A percentile compares a stretch with the other conserved stretches of the same genome.
Conservation (phyloP, 441 rosid genomes). For the Biscutella laevigata region DNA sequence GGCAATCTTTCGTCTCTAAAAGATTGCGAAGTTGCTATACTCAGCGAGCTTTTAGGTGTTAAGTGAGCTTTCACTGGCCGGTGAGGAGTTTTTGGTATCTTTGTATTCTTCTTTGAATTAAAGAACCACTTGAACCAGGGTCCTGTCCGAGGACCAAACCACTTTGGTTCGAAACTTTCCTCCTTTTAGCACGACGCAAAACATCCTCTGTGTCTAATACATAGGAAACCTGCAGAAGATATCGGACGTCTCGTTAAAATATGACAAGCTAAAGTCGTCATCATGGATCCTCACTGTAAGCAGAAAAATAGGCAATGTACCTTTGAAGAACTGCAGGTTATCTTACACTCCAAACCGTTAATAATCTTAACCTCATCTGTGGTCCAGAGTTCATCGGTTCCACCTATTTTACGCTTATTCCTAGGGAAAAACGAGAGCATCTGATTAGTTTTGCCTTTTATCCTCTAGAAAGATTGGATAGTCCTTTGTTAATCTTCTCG, state of each 20-base stretch:
- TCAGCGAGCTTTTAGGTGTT: neutral
- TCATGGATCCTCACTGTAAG: neutral
- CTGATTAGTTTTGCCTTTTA: slow-evolving; percentile 7
- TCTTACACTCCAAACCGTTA: slow-evolving; percentile 90
- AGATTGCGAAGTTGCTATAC: slow-evolving; percentile 6
- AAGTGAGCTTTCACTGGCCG: slow-evolving; percentile 8
- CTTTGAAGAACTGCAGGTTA: slow-evolving; percentile 89
- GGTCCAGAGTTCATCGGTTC: slow-evolving; percentile 34
- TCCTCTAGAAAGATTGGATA: neutral
- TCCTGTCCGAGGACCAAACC: slow-evolving; percentile 26
- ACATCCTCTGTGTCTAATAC: slow-evolving; percentile 94
- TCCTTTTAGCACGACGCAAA: slow-evolving; percentile 43
- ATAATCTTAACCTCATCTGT: slow-evolving; percentile 50
- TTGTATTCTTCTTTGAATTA: slow-evolving; percentile 38
- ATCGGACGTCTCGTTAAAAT: neutral
- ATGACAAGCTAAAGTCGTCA: neutral
- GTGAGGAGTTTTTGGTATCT: slow-evolving; percentile 54
- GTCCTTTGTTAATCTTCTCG: slow-evolving; percentile 3
- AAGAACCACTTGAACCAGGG: slow-evolving; percentile 23
- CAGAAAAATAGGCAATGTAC: slow-evolving; percentile 26
- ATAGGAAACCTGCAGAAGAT: slow-evolving; percentile 63
- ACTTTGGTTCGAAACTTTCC: slow-evolving; percentile 25
- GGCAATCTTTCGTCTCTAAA: slow-evolving; percentile 17
- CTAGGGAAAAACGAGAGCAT: slow-evolving; percentile 32
- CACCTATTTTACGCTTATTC: slow-evolving; percentile 40